Evolutionary conservation across 2,329 filamentous ascomycete species (phyloP), one percentile per base, ranked within the genome.

Genomic region (Lasiodiplodia hormozganensis): DNA sequence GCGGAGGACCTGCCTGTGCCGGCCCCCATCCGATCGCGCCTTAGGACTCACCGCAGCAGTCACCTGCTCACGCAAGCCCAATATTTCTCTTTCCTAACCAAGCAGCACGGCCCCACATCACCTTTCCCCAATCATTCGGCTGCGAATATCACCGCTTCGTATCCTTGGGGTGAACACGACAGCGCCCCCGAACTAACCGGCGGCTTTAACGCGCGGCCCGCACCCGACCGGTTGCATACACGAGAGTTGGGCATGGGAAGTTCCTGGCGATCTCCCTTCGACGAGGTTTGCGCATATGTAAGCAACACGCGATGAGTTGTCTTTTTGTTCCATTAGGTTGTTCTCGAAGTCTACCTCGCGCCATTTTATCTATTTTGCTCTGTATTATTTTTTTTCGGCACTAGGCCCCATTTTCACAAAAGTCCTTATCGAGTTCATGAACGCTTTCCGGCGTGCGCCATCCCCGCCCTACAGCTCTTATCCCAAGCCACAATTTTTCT

Each of bases 201-300:
- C 43, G 38, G 31, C 10, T 36, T 38, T 10, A 64, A 62, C 47
- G 60, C 60, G 60, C 60, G 60, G 60, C 60, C 60, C 60, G 60
- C 47, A 52, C 6, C 43, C 60, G 60, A 52, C 21, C 36, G 43
- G 3, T 18, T 47, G 43, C 43, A 43, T 43, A 18, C n/a, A 23
- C 34, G 25, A 54, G 16, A 8, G 25, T 7, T 43, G 16, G 23
- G 34, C 58, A 18, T 28, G 40, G 58, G 14, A 62, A 64, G 43
- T 64, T 38, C 60, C 60, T 64, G 60, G 52, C 28, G 43, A 64
- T 52, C 60, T 21, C 43, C 43, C 23, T 7, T 34, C n/a, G 23
- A 21, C 40, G 34, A 18, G 31, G 5, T 3, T 23, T 28, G 23
- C 12, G 23, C 11, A 14, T 53, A 34, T 34, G 12, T 23, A 53